These are phyloP conservation scores for Madurella fahalii DNA, from an alignment of 2,329 filamentous ascomycete species.

Conservation along the genomic window DNA sequence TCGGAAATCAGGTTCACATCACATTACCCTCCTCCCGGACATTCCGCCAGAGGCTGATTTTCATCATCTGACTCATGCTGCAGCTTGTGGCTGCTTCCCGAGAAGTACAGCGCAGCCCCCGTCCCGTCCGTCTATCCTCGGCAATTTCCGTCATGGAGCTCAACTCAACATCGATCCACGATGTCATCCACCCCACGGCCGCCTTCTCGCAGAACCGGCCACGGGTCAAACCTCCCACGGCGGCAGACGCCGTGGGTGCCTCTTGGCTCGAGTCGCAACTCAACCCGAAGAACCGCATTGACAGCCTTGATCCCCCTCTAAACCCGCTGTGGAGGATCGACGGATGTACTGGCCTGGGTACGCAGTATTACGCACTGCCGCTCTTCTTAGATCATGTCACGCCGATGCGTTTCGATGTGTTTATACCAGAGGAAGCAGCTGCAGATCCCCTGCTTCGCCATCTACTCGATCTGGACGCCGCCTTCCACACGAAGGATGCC, in stretches of 20 bases:
- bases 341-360: slow-evolving; percentile 53
- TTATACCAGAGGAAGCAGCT: slow-evolving; percentile 49
- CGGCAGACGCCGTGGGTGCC: not conserved
- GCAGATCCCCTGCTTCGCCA: slow-evolving; percentile 39
- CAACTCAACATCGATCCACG: slow-evolving; percentile 48
- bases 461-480: slow-evolving; percentile 46
- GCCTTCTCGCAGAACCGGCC: slow-evolving; percentile 36
- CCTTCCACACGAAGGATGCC: slow-evolving; percentile 54
- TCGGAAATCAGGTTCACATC: too few relatives aligned
- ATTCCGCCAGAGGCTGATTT: too few relatives aligned
- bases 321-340: slow-evolving; percentile 55
- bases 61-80: not conserved
- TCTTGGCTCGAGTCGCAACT: slow-evolving; percentile 48
- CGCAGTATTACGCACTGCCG: slow-evolving; percentile 54
- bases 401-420: slow-evolving; percentile 56
- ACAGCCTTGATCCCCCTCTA: slow-evolving; percentile 46
- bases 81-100: not conserved
- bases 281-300: slow-evolving; percentile 59
- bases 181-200: slow-evolving; percentile 56
- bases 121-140: not conserved
- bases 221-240: not conserved
- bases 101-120: not conserved
- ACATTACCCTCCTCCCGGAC: too few relatives aligned
- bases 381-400: slow-evolving; percentile 44
- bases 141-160: slow-evolving; percentile 46